Evolutionary conservation across 345 rosid species (phyloP), one percentile per base, ranked within the genome.

Genomic region (Melaleuca alternifolia): DNA sequence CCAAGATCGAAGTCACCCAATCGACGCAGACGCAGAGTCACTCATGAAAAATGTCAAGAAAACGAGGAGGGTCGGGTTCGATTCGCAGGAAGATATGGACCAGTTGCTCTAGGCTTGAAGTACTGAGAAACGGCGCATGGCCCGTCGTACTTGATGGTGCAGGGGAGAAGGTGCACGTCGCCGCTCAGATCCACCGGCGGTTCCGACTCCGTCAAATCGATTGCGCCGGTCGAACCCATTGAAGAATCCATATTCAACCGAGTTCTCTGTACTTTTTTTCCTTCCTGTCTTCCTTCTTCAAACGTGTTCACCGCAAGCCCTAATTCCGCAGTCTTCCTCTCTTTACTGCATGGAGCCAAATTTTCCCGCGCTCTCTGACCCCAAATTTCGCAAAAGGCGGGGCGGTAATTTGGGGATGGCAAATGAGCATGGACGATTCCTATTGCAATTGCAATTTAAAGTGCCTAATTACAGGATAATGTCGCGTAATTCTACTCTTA

Each of bases 81-180:
- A 20, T 44, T 23, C 5, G 46, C 59, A 7, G 51, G 44, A 54
- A 24, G 54, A 30, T 41, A 30, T 46, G 57, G 89, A 94, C 99
- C 96, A 10, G 89, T 87, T 85, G 92, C 23, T 87, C 91, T 93
- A 91, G 98, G 95, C 91, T 90, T 97, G 94, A 94, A 95, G 91
- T 94, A 97, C 75, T 95, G 91, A 71, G 98, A 93, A 84, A 96
- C 96, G 77, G 92, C 82, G 88, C 92, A 82, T 84, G 97, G 96
- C 53, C 98, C 99, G 86, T 92, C 88, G 90, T 90, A 89, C 88
- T 92, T 94, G 94, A 96, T 89, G 92, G 95, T 92, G 89, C 99
- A 97, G 87, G 99, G 99, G n/a, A 96, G 94, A 33, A 90, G 93
- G 88, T 95, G 99, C 54, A 96, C 93, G 48, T 90, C 87, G 71